Evolutionary conservation across 2,329 filamentous ascomycete species (phyloP).

Genomic region (Aspergillus pseudoviridinutans): DNA sequence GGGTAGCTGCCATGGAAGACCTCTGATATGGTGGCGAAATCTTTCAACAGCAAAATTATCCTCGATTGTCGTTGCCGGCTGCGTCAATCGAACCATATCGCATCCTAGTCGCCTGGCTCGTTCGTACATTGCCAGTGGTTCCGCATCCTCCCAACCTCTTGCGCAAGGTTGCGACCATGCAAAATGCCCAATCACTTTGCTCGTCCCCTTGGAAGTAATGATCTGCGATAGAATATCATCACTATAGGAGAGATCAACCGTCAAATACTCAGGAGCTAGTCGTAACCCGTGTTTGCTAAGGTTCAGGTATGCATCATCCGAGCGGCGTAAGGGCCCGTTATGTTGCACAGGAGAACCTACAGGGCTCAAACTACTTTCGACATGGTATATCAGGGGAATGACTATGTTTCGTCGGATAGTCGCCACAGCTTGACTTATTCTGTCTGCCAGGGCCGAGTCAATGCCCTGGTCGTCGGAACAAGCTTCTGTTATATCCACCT

Average conservation of each 20-base stretch:
- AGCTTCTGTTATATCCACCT: conserved; percentile 42
- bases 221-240: conserved; percentile 50
- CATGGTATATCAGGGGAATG: conserved; percentile 55
- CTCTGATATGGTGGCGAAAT: conserved; percentile 50
- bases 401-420: conserved; percentile 61
- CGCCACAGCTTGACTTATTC: conserved; percentile 57
- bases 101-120: conserved; percentile 57
- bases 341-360: conserved; percentile 20
- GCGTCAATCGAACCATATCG: conserved; percentile 59
- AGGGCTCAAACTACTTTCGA: conserved; percentile 30
- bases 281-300: conserved; percentile 58
- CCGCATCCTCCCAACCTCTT: conserved; percentile 54
- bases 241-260: conserved; percentile 58
- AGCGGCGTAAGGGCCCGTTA: conserved; percentile 20
- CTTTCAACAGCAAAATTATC: conserved; percentile 61
- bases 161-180: conserved; percentile 40
- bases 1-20: conserved; percentile 46
- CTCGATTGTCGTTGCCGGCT: conserved; percentile 52
- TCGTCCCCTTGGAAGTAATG: conserved; percentile 49
- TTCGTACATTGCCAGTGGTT: conserved; percentile 56
- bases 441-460: conserved; percentile 39
- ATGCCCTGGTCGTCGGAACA: conserved; percentile 27
- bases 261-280: conserved; percentile 60
- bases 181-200: conserved; percentile 60
- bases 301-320: conserved; percentile 48